A percentile compares a stretch with the other conserved stretches of the same genome.
Conservation (phyloP, 1,284 basidiomycete genomes). For the Cutaneotrichosporon cavernicola region DNA sequence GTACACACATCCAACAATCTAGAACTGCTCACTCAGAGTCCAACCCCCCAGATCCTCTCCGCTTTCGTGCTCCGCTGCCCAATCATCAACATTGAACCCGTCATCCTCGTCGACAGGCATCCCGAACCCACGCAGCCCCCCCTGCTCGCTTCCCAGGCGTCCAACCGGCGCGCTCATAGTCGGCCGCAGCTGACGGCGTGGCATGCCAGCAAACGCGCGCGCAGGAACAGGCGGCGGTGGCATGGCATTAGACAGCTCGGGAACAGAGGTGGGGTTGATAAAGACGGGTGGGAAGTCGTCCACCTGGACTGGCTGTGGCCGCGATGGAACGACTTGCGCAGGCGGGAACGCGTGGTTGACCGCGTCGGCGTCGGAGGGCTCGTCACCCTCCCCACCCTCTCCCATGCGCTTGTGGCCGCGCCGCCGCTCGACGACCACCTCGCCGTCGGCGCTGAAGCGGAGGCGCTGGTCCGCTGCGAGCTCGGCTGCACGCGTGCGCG, state of each 20-base stretch:
- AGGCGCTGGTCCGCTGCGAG: constrained; percentile 16
- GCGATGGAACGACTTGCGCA: constrained; percentile 9
- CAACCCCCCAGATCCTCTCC: constrained; percentile 39
- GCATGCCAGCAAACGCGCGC: constrained; percentile 19
- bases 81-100: constrained; percentile 47
- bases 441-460: constrained; percentile 27
- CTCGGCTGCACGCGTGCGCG: constrained; percentile 13
- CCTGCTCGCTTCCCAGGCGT: constrained; percentile 21
- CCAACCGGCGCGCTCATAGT: constrained; percentile 44
- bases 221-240: constrained; percentile 19
- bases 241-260: constrained; percentile 32
- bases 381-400: constrained; percentile 9
- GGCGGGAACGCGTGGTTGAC: constrained; percentile 11
- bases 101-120: constrained; percentile 44
- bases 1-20: constrained; percentile 5
- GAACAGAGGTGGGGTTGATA: constrained; percentile 36
- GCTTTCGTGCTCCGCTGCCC: constrained; percentile 39
- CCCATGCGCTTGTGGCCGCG: constrained; percentile 25
- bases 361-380: constrained; percentile 11
- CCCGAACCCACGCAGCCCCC: constrained; percentile 31
- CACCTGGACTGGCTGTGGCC: constrained; percentile 1
- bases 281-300: constrained; percentile 48
- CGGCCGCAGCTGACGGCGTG: constrained; percentile 30
- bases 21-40: constrained; percentile 38
- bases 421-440: constrained; percentile 15